These are phyloP conservation scores for Neurospora sp. DNA, from an alignment of 495 filamentous ascomycete species.

Conservation along the genomic window DNA sequence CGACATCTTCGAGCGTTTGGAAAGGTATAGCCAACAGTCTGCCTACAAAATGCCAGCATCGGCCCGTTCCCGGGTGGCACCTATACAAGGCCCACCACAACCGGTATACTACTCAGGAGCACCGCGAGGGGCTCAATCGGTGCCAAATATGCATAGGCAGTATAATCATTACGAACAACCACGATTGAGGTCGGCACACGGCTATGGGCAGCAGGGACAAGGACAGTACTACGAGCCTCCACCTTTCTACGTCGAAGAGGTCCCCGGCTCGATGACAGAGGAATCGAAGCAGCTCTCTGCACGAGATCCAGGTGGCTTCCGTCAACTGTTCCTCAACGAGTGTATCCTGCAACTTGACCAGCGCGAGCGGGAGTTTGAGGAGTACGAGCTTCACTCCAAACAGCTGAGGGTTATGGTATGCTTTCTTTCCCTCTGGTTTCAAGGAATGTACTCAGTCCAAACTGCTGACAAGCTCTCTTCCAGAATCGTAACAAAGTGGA, in stretches of 20 bases:
- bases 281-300: conserved; percentile 14
- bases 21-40: conserved; percentile 7
- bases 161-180: not conserved
- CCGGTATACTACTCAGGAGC: not conserved
- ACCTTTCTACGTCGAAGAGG: not conserved
- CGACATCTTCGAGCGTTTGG: conserved; percentile 12
- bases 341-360: conserved; percentile 7
- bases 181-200: not conserved
- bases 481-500: conserved; percentile 27
- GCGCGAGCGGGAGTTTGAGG: conserved; percentile 11
- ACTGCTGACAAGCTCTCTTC: not conserved
- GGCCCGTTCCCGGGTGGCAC: conserved; percentile 2
- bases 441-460: not conserved
- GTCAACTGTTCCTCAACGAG: conserved; percentile 20
- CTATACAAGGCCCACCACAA: not conserved
- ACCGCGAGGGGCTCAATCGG: not conserved
- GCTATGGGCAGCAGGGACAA: not conserved
- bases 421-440: not conserved
- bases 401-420: conserved; percentile 15
- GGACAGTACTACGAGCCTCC: not conserved
- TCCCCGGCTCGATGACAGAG: not conserved
- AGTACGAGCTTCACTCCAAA: not conserved
- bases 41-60: conserved; percentile 7
- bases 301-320: conserved; percentile 17
- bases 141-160: not conserved